A percentile compares a stretch with the other conserved stretches of the same genome.
Evolutionary conservation across 331 rosid genomes (phyloP).

Genomic region (Quercus lobata): DNA sequence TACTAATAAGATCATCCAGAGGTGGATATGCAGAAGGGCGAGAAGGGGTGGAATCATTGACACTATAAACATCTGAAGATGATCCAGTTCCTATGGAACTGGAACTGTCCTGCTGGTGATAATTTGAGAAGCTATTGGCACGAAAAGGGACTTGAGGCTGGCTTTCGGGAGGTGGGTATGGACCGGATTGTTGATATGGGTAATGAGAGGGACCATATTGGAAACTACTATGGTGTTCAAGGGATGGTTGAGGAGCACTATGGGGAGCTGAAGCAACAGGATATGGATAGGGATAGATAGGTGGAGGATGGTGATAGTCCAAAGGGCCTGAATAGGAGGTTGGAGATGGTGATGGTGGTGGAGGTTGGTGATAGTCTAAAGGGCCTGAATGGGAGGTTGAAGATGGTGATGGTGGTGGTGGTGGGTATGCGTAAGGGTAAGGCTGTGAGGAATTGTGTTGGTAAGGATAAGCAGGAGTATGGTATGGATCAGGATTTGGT

Average conservation of each 20-base stretch:
- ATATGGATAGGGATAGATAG: constrained; percentile 20
- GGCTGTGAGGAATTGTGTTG: constrained; percentile 11
- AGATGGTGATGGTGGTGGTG: constrained; percentile 1
- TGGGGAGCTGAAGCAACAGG: constrained; percentile 22
- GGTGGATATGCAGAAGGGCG: constrained; percentile 52
- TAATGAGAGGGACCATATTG: constrained; percentile 50
- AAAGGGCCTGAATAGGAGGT: too few relatives aligned
- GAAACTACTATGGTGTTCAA: constrained; percentile 51
- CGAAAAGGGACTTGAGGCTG: constrained; percentile 21
- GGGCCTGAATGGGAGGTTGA: too few relatives aligned
- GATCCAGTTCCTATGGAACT: constrained; percentile 18
- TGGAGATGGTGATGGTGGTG: background rate
- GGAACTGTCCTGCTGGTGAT: constrained; percentile 22
- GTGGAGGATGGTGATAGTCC: constrained; percentile 17
- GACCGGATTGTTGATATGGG: constrained; percentile 37
- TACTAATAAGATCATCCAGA: constrained; percentile 50
- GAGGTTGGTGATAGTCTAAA: constrained; percentile 5
- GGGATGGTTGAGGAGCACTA: constrained; percentile 36
- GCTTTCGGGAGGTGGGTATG: constrained; percentile 28
- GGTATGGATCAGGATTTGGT: constrained; percentile 39
- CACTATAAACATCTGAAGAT: constrained; percentile 12
- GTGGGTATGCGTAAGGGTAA: constrained; percentile 18
- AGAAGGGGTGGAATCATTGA: constrained; percentile 16
- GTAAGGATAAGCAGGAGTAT: constrained; percentile 24
- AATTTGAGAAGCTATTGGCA: constrained; percentile 49